Conservation (phyloP, 2,329 filamentous ascomycete species). For the Nemania sp. region DNA sequence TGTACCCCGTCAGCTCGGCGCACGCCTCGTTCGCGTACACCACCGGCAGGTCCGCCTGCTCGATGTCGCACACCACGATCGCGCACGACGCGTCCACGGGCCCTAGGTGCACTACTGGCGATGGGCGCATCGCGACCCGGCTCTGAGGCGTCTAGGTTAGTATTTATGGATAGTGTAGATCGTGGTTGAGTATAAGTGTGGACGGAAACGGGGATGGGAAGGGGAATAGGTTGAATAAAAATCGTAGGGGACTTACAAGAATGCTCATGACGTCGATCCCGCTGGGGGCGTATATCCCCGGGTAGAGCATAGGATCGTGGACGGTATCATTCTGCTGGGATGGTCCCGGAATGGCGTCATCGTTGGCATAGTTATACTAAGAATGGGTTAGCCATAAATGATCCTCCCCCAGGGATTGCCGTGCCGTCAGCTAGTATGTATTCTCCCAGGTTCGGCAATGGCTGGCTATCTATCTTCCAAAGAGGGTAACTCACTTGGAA, state of each 20-base stretch:
- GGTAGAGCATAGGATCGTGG: conserved; percentile 56
- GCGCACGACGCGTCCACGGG: conserved; percentile 83
- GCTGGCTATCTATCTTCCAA: too few relatives aligned
- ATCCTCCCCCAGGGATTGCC: too few relatives aligned
- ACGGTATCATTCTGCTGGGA: conserved; percentile 14
- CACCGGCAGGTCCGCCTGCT: conserved; percentile 73
- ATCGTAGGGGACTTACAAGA: conserved; percentile 51
- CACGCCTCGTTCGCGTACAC: conserved; percentile 86
- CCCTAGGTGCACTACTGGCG: conserved; percentile 78
- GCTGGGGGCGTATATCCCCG: conserved; percentile 58
- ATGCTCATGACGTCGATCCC: conserved; percentile 60
- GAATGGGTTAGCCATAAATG: conserved; percentile 3
- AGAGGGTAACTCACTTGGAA: conserved; percentile 21
- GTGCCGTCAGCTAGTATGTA: too few relatives aligned
- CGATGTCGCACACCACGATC: conserved; percentile 79
- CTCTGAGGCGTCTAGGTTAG: conserved; percentile 40
- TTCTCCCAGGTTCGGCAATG: too few relatives aligned
- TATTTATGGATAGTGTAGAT: neutral
- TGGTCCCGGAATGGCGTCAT: neutral
- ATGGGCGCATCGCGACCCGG: conserved; percentile 69
- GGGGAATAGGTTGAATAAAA: too few relatives aligned
- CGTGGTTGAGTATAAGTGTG: too few relatives aligned
- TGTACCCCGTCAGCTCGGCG: conserved; percentile 77
- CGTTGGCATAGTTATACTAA: conserved; percentile 18
- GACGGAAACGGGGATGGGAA: too few relatives aligned